Percentiles rank a stretch among this genome's conserved stretches.
Evolutionary conservation across 371 early-diverging fungal genomes (phyloP).

Genomic region (Ordospora pajunii): DNA sequence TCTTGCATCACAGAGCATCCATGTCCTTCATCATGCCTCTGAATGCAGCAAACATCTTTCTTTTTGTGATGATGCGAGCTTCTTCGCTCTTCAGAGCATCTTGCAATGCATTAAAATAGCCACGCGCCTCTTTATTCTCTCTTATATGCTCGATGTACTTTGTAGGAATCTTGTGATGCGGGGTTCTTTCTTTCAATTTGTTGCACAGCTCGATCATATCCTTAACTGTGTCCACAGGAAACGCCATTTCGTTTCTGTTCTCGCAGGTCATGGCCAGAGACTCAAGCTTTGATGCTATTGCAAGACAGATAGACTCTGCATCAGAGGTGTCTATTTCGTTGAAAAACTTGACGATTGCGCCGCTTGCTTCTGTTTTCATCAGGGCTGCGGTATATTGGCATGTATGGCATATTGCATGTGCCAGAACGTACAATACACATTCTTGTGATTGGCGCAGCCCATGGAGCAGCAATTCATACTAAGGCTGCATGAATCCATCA

Average conservation of each 20-base stretch:
- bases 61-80: background rate
- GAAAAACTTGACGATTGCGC: background rate
- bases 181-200: background rate
- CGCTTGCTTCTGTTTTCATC: background rate
- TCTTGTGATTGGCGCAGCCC: background rate
- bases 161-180: background rate
- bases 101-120: background rate
- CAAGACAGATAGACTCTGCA: background rate
- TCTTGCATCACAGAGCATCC: background rate
- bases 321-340: background rate
- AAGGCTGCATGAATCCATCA: conserved; percentile 45
- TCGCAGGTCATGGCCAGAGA: background rate
- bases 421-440: background rate
- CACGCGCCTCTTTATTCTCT: background rate
- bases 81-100: background rate
- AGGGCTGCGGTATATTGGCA: background rate
- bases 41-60: background rate
- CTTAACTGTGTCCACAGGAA: background rate
- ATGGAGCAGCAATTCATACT: conserved; percentile 61
- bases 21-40: background rate
- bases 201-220: background rate
- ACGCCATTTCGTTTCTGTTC: background rate
- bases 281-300: background rate
- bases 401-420: background rate
- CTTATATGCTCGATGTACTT: background rate